Conservation (phyloP, 306 rosid species). For the Lathyrus sativus region DNA sequence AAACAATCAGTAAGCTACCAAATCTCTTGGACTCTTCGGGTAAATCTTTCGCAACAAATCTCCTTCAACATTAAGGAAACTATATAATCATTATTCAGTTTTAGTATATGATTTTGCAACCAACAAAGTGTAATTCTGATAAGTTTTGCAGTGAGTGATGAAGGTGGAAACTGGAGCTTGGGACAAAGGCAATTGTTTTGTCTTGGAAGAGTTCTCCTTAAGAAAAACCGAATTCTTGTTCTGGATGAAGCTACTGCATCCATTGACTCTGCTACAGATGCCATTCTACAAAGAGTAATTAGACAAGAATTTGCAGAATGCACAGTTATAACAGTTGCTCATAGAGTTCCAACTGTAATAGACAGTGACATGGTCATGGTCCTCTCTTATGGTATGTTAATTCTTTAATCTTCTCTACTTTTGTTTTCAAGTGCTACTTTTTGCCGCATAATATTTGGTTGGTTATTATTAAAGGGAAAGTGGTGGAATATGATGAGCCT, state of each 20-base stretch:
- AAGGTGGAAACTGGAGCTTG: conserved; percentile 86
- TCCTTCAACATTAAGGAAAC: background rate
- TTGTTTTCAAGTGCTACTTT: background rate
- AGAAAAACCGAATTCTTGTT: conserved; percentile 67
- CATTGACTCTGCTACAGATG: conserved; percentile 74
- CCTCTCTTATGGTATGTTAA: conserved; percentile 62
- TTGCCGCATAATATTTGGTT: background rate
- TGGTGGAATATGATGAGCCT: conserved; percentile 68
- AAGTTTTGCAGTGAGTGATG: conserved; percentile 64
- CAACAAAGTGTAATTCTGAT: conserved; percentile 14
- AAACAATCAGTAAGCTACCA: conserved; percentile 53
- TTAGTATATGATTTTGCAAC: background rate
- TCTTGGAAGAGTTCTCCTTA: conserved; percentile 81
- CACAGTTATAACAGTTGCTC: conserved; percentile 80
- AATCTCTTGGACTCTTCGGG: conserved; percentile 67
- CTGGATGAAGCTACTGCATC: conserved; percentile 88
- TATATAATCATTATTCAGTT: background rate
- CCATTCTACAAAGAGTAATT: conserved; percentile 58
- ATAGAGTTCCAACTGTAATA: conserved; percentile 77
- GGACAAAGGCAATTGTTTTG: conserved; percentile 79
- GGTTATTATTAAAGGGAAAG: conserved; percentile 47
- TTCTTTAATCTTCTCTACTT: background rate
- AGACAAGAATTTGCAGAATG: conserved; percentile 66
- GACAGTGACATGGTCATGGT: conserved; percentile 92
- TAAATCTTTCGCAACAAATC: conserved; percentile 19